Evolutionary conservation across 2,329 filamentous ascomycete species (phyloP).

Genomic region (Phialocephala subalpina): DNA sequence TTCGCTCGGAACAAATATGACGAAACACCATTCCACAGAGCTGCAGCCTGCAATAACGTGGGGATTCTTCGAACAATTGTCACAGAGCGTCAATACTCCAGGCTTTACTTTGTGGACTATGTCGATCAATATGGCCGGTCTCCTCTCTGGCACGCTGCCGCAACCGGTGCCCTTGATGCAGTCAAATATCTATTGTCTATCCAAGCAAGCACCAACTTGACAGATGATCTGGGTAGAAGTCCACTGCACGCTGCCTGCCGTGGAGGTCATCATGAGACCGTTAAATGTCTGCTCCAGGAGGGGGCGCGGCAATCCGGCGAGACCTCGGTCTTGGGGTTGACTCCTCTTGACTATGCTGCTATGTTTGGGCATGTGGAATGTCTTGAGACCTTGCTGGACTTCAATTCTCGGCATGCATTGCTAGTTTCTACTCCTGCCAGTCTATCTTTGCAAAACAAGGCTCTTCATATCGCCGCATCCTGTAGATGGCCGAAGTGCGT

Average conservation of each 20-base stretch:
- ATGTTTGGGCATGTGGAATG: background rate
- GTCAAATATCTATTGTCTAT: background rate
- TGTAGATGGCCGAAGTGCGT: background rate
- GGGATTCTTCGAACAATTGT: background rate
- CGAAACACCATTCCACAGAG: background rate
- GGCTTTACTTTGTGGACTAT: background rate
- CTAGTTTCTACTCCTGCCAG: background rate
- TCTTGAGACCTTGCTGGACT: background rate
- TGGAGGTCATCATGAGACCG: background rate
- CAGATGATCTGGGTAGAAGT: background rate
- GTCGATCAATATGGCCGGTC: background rate
- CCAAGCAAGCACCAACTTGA: background rate
- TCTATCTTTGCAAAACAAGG: background rate
- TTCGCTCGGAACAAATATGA: slow-evolving; percentile 1
- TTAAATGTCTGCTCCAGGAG: background rate
- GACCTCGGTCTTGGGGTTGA: background rate
- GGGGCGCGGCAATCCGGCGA: background rate
- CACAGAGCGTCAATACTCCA: background rate
- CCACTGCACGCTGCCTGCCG: background rate
- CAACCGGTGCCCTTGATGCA: background rate
- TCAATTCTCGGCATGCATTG: background rate
- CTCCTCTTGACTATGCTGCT: background rate
- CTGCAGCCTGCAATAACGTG: background rate
- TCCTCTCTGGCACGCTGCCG: background rate
- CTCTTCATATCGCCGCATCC: background rate